Evolutionary conservation across 176 grass and related monocot species (phyloP).

Genomic region (Thinopyrum elongatum): DNA sequence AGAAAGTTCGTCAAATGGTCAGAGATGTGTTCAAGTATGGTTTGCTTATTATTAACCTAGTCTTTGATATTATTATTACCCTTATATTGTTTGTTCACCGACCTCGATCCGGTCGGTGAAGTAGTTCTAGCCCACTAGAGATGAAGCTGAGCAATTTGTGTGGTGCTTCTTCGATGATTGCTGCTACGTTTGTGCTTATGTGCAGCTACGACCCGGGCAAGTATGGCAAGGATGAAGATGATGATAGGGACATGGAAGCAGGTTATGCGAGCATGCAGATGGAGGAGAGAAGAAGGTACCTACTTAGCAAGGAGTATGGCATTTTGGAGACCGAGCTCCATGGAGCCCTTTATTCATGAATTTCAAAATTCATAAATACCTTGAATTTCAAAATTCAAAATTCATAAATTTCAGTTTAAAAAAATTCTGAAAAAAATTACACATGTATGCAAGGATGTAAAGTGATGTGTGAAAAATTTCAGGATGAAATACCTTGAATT

Average conservation of each 20-base stretch:
- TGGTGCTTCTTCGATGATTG: background rate
- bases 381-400: too few relatives aligned
- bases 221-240: slow-evolving; percentile 62
- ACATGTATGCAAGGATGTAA: too few relatives aligned
- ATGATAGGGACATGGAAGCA: slow-evolving; percentile 76
- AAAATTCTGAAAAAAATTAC: too few relatives aligned
- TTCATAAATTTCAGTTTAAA: too few relatives aligned
- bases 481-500: too few relatives aligned
- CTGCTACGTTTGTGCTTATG: background rate
- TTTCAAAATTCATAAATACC: too few relatives aligned
- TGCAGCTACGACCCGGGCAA: slow-evolving; percentile 73
- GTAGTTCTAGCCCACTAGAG: background rate
- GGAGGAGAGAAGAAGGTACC: slow-evolving; percentile 79
- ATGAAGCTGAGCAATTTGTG: background rate
- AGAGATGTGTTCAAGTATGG: slow-evolving; percentile 37
- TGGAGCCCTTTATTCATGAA: too few relatives aligned
- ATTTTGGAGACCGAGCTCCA: too few relatives aligned
- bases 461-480: too few relatives aligned
- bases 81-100: background rate
- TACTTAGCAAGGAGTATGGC: too few relatives aligned
- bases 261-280: slow-evolving; percentile 66
- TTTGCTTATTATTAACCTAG: background rate
- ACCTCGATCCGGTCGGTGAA: background rate
- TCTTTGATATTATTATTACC: background rate
- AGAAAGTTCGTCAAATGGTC: slow-evolving; percentile 27